These are phyloP conservation scores for Penstemon barbatus DNA, from an alignment of 257 asterid species.

Conservation along the genomic window DNA sequence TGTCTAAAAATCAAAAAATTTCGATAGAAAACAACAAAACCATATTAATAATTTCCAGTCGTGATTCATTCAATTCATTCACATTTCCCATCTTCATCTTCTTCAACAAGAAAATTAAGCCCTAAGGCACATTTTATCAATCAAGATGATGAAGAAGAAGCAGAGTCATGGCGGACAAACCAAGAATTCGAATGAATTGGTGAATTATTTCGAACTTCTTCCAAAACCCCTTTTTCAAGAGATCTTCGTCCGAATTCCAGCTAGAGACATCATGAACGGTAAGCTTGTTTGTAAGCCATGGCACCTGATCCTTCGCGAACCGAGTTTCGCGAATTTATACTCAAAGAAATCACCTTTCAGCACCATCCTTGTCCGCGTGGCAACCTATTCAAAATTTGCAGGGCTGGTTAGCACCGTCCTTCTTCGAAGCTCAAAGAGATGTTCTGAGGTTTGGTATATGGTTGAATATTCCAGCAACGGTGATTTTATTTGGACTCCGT, in stretches of 20 bases:
- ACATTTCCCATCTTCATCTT: no score
- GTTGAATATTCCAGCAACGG: not conserved
- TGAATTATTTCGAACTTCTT: not conserved
- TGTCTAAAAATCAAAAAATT: no score
- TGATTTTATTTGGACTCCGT: not conserved
- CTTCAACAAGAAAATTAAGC: no score
- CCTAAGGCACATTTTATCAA: no score
- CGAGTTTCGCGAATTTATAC: not conserved
- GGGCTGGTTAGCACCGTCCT: not conserved
- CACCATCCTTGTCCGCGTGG: not conserved
- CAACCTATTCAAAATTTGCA: no score
- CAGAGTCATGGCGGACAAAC: no score
- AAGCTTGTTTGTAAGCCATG: constrained; percentile 4
- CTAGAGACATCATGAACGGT: not conserved
- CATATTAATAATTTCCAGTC: no score
- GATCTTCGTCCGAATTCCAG: constrained; percentile 1
- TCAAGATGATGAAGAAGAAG: no score
- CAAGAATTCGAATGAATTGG: no score
- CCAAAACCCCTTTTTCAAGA: not conserved
- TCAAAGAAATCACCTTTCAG: not conserved
- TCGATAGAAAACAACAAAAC: no score
- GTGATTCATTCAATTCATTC: no score
- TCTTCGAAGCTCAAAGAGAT: no score
- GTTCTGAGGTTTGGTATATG: not conserved
- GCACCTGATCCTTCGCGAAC: not conserved